Percentiles rank a stretch among this genome's conserved stretches.
These are phyloP conservation scores for Golovinomyces cichoracearum DNA, from an alignment of 2,329 filamentous ascomycete species.

Conservation along the genomic window DNA sequence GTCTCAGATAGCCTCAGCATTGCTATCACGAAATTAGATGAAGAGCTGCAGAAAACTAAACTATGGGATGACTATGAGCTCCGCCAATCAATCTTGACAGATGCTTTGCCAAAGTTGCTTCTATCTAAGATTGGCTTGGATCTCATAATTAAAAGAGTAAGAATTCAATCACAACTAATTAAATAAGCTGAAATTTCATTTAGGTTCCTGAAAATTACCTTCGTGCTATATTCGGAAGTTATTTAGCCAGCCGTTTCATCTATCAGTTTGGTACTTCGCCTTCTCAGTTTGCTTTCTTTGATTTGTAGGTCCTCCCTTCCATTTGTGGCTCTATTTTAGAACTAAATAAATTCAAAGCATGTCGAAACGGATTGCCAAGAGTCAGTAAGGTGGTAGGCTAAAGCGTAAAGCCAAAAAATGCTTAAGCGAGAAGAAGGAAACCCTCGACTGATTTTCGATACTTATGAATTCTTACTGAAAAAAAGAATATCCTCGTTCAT, in stretches of 20 bases:
- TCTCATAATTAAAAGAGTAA: constrained; percentile 49
- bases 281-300: constrained; percentile 94
- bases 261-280: constrained; percentile 84
- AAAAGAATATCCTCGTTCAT: too few relatives aligned
- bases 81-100: constrained; percentile 49
- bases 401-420: too few relatives aligned
- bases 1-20: constrained; percentile 73
- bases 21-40: constrained; percentile 87
- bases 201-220: constrained; percentile 75
- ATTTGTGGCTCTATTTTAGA: constrained; percentile 1
- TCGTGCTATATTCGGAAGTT: constrained; percentile 84
- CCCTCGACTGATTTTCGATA: too few relatives aligned
- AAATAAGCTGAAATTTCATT: too few relatives aligned
- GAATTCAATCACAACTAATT: too few relatives aligned
- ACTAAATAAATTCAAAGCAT: constrained; percentile 23
- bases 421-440: too few relatives aligned
- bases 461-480: too few relatives aligned
- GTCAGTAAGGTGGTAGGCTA: constrained; percentile 10
- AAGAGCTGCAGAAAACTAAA: constrained; percentile 81
- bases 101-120: constrained; percentile 65
- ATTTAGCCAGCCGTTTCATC: constrained; percentile 81
- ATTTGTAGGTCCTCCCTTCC: constrained; percentile 43
- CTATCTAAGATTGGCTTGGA: constrained; percentile 77
- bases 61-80: constrained; percentile 68
- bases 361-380: constrained; percentile 34